These are phyloP conservation scores for Salix arbutifolia DNA, from an alignment of 345 rosid species.

Conservation along the genomic window DNA sequence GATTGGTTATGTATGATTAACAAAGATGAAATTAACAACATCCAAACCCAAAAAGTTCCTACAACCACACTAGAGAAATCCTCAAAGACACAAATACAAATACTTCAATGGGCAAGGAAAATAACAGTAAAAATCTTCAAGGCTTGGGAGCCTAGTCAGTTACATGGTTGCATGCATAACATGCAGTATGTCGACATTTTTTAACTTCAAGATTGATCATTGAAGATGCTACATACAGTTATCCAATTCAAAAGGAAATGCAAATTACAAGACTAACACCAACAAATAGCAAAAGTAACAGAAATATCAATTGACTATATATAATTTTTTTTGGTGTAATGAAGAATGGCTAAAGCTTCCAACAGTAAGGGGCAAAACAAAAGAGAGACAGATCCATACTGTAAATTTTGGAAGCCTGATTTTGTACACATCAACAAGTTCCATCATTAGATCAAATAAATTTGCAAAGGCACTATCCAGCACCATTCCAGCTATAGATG, in stretches of 20 bases:
- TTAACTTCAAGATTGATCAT: not conserved
- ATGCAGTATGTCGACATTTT: not conserved
- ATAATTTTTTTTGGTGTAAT: not conserved
- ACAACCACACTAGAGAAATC: not conserved
- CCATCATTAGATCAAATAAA: conserved; percentile 37
- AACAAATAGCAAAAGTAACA: not conserved
- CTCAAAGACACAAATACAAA: not conserved
- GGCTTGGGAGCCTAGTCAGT: not conserved
- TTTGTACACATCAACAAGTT: conserved; percentile 37
- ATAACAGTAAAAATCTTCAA: not conserved
- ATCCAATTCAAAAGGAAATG: not conserved
- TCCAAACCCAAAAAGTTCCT: not conserved
- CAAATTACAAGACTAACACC: not conserved
- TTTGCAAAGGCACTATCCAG: conserved; percentile 39
- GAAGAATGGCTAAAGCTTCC: not conserved
- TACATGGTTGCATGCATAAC: not conserved
- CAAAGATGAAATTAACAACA: not conserved
- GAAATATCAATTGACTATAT: not conserved
- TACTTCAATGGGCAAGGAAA: not conserved
- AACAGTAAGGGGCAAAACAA: not conserved
- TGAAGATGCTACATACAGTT: not conserved
- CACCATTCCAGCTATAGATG: conserved; percentile 35
- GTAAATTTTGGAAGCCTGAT: conserved; percentile 37
- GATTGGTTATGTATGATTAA: conserved; percentile 3
- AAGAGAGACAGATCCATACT: conserved; percentile 9